Base-by-base conservation (phyloP, 2,329 filamentous ascomycete genomes). In the Atkinsonella texensis region DNA sequence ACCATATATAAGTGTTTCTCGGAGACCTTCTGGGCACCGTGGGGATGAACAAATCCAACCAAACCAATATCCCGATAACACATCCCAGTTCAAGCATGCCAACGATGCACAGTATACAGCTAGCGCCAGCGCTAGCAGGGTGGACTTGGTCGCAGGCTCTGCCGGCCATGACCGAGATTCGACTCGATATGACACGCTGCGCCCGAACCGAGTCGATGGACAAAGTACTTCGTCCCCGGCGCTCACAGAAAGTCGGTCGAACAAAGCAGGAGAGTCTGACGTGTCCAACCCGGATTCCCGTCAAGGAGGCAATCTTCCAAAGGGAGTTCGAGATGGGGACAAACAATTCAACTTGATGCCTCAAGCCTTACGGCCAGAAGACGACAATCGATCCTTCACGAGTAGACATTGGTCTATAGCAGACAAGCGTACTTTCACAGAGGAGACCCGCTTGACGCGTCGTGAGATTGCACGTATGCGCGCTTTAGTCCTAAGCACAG, bases 381-480 rank as follows among this genome's bases (percentile, higher is more conserved):
- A 60, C 20, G 53, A 54, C 7, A 57, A 57, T 15, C 58, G 58
- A 13, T 59, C 51, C 2, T 28, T 58, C 42, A 62, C 56, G 41
- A 59, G 65, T 40, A 67, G 71, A 2, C 74, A 75, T 55, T 81
- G 77, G 76, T 74, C 73, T 2, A 74, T 80, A 33, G 71, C 72
- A 1, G 70, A 76, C 49, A 69, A 68, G 49, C 65, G 60, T 32
- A 58, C 63, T 3, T 62, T 67, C 4, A 62, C 64, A 6, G 66
- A 69, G 17, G 68, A 64, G 33, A 53, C 56, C 17, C 60, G 58
- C 23, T 57, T 86, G 32, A 82, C 76, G 10, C 81, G 77, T 59
- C 79, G 80, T n/a, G 91, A 96, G 59, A 77, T 95, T 50, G 85
- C 86, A 15, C 83, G 89, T n/a, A 76, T 90, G 2, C 79, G 82